phyloP scores from a whole-genome alignment of 164 flowering plant species.

The Houttuynia cordata region DNA sequence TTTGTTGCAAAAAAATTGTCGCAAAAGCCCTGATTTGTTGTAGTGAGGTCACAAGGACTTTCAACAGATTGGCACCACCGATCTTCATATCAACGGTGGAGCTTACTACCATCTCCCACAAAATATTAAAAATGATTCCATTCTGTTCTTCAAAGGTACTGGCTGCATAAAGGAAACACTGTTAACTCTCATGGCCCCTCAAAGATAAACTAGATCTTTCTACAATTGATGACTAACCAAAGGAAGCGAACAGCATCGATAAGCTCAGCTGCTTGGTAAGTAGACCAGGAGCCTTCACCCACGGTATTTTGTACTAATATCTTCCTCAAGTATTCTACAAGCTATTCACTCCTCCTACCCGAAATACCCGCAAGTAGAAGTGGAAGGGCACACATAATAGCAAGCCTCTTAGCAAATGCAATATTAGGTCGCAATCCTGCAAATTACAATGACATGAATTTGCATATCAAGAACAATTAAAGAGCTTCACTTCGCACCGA shows the following conservation, averaged over 20 bases:
- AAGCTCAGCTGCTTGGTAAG: slow-evolving; percentile 36
- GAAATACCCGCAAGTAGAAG: slow-evolving; percentile 85
- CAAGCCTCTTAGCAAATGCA: slow-evolving; percentile 54
- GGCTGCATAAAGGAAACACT: slow-evolving; percentile 37
- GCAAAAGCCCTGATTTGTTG: no score
- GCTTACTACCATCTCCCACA: slow-evolving; percentile 99
- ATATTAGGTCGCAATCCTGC: slow-evolving; percentile 75
- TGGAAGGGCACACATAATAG: slow-evolving; percentile 70
- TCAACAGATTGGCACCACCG: slow-evolving; percentile 69
- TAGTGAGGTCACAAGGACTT: slow-evolving; percentile 55
- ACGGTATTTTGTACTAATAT: slow-evolving; percentile 45
- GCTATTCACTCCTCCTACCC: slow-evolving; percentile 57
- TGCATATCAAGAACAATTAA: slow-evolving; percentile 2
- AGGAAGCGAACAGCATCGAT: slow-evolving; percentile 79
- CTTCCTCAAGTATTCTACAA: slow-evolving; percentile 66
- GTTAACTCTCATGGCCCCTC: slow-evolving; percentile 4
- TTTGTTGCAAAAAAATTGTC: no score
- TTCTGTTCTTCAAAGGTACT: slow-evolving; percentile 80
- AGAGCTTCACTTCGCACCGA: neutral
- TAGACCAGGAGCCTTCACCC: slow-evolving; percentile 29
- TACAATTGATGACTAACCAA: slow-evolving; percentile 43
- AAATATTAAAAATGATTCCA: slow-evolving; percentile 59
- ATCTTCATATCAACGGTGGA: slow-evolving; percentile 60
- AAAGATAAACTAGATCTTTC: neutral
- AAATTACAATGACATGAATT: slow-evolving; percentile 3